phyloP scores from a whole-genome alignment of 805 yeast genomes.

The Candida parachauliodes region DNA sequence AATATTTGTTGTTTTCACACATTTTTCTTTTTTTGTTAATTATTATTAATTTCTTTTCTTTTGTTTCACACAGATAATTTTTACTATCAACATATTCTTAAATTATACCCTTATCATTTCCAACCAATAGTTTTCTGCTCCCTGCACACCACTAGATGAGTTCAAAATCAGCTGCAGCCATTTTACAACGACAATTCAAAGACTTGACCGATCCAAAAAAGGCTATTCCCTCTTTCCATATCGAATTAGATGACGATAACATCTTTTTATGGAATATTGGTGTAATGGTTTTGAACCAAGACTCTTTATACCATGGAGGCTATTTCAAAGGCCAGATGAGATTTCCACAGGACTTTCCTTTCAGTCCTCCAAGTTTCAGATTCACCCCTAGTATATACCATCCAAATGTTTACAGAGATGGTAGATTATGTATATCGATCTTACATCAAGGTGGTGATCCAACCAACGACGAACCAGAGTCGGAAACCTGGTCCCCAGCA shows the following conservation, averaged over 20 bases:
- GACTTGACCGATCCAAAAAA: conserved; percentile 92
- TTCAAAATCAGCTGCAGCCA: conserved; percentile 68
- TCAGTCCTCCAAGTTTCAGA: conserved; percentile 85
- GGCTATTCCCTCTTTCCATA: conserved; percentile 59
- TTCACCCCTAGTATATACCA: conserved; percentile 93
- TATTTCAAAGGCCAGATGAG: conserved; percentile 92
- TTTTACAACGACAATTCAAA: conserved; percentile 87
- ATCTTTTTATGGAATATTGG: conserved; percentile 78
- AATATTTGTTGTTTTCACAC: not conserved
- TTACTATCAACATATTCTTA: conserved; percentile 3
- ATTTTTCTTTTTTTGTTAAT: not conserved
- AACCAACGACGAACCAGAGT: conserved; percentile 85
- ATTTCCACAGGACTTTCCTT: conserved; percentile 90
- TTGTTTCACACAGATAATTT: conserved; percentile 2
- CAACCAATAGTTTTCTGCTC: not conserved
- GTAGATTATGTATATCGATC: conserved; percentile 88
- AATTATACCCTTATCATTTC: not conserved
- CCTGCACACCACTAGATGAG: conserved; percentile 23
- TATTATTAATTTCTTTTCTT: conserved; percentile 1
- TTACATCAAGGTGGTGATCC: conserved; percentile 90
- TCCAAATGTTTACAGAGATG: conserved; percentile 93
- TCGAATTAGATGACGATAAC: conserved; percentile 56
- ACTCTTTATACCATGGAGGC: conserved; percentile 90
- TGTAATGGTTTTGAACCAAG: conserved; percentile 85
- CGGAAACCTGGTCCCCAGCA: conserved; percentile 92